phyloP scores from a whole-genome alignment of 2,329 filamentous ascomycete species.

The Fusarium nurragi region DNA sequence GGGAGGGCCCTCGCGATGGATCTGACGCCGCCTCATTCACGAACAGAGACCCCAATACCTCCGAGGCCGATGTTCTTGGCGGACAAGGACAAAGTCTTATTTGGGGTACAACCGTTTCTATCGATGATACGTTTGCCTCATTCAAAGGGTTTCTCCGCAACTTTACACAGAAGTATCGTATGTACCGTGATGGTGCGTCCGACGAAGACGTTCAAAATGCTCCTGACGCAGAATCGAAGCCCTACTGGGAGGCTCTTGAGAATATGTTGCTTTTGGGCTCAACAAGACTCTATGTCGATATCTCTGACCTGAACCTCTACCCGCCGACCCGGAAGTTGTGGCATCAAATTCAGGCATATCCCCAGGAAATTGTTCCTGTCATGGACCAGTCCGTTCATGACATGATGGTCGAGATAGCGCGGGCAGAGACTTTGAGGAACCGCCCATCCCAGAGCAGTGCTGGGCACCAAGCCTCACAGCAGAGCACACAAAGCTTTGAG shows the following conservation, averaged over 20 bases:
- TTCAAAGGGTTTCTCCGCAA: constrained; percentile 95
- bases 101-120: constrained; percentile 97
- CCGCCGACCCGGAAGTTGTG: constrained; percentile 92
- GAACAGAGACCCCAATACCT: constrained; percentile 81
- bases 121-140: constrained; percentile 84
- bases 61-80: constrained; percentile 88
- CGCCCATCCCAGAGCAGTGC: constrained; percentile 69
- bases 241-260: constrained; percentile 86
- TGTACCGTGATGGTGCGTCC: constrained; percentile 87
- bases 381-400: constrained; percentile 97
- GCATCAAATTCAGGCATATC: constrained; percentile 94
- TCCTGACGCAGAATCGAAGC: constrained; percentile 78
- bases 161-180: constrained; percentile 91
- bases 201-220: constrained; percentile 76
- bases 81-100: constrained; percentile 85
- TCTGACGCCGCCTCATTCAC: constrained; percentile 70
- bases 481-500: constrained; percentile 72
- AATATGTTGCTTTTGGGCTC: constrained; percentile 91
- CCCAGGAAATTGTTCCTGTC: constrained; percentile 93
- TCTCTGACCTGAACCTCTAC: constrained; percentile 89
- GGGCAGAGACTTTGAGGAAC: constrained; percentile 78
- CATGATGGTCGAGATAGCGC: constrained; percentile 88
- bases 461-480: constrained; percentile 56
- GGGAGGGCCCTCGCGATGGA: constrained; percentile 60
- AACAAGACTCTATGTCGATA: constrained; percentile 85